Evolutionary conservation across 129 eudicot species (phyloP), one percentile per base, ranked within the genome.

Genomic region (Glebionis coronaria): DNA sequence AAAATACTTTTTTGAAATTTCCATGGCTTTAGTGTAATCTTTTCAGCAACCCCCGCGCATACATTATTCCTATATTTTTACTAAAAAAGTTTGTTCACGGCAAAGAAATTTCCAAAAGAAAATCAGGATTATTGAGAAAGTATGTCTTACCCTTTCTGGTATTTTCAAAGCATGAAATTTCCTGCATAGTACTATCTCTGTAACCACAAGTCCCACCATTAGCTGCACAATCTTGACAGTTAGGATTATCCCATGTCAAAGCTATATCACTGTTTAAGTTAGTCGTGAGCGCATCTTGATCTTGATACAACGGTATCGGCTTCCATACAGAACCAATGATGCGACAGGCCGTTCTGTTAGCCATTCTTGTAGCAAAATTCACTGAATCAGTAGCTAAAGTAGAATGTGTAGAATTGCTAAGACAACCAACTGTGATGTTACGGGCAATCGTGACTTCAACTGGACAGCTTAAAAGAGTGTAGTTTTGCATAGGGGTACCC

Each of bases 211-310:
- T 31, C 53, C 84, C 93, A 0, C 90, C 90, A 15, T 67, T 61
- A 5, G 53, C 76, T 57, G 69, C 82, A 68, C 97, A 90, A 11
- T 73, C 83, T 76, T 73, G 65, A 61, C 95, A 86, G 23, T 78
- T 69, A 4, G 97, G 95, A 7, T 12, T 52, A 69, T 63, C 72
- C 97, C 97, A 90, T 56, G 74, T 75, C 76, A 85, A 79, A 76
- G 53, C 49, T 35, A 85, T 77, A 70, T 83, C 93, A 42, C 16
- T 77, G 49, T 62, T 61, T 27, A 82, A 81, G 10, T 75, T 49
- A 10, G 83, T 55, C n/a, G 85, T 61, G n/a, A 83, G 65, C 49
- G 69, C 84, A 4, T 62, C 60, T 12, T 65, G 70, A 44, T 11
- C 19, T 20, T 69, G 74, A 38, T 57, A 56, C 71, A 51, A 35